Percentiles rank a stretch among this genome's conserved stretches.
phyloP scores from a whole-genome alignment of 2,329 filamentous ascomycete species.

The Curvularia eragrostidis region DNA sequence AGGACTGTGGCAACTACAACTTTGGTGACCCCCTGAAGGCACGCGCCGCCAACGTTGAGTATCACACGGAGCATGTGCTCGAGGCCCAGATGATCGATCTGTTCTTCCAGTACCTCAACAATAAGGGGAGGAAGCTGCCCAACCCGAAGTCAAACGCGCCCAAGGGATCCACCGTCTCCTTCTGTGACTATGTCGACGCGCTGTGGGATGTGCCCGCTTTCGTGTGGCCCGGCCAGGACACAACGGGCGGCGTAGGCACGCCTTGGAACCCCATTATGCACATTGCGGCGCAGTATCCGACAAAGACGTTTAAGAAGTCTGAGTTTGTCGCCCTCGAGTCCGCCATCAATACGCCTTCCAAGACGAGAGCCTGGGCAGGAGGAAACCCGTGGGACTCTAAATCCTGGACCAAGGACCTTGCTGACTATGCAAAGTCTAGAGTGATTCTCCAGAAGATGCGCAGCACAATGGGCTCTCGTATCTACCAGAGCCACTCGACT shows the following conservation, averaged over 20 bases:
- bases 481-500: neutral
- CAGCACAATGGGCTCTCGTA: neutral
- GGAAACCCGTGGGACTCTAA: neutral
- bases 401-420: neutral
- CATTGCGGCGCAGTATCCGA: conserved; percentile 4
- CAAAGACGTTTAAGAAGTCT: conserved; percentile 1
- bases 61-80: conserved; percentile 5
- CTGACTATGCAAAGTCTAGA: neutral
- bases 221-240: conserved; percentile 1
- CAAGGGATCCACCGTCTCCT: neutral
- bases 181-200: conserved; percentile 2
- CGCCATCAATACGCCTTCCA: conserved; percentile 4
- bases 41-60: neutral
- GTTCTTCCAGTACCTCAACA: neutral
- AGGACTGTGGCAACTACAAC: neutral
- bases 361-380: neutral
- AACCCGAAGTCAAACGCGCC: neutral
- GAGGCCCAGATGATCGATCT: conserved; percentile 5
- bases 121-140: neutral
- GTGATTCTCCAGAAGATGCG: conserved; percentile 2
- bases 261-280: conserved; percentile 6
- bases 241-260: neutral
- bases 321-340: conserved; percentile 3
- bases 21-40: neutral
- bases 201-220: conserved; percentile 1